Evolutionary conservation across 257 asterid genomes (phyloP).

Genomic region (Nicotiana sylvestris): DNA sequence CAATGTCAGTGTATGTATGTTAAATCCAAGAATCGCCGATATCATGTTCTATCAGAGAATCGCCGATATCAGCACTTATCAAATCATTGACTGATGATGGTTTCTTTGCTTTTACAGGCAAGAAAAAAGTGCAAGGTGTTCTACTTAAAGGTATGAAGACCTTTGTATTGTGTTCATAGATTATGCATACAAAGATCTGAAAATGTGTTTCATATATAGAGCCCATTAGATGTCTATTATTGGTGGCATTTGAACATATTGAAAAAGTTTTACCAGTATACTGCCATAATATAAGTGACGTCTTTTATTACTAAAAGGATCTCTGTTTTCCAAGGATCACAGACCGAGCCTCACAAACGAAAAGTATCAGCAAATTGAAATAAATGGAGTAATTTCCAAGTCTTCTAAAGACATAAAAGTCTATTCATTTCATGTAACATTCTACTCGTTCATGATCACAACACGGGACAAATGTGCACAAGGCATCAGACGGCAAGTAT

Average conservation of each 20-base stretch:
- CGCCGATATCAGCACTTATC: too few species aligned
- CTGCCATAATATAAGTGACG: background rate
- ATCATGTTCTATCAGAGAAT: too few species aligned
- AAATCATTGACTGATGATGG: background rate
- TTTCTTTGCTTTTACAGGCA: constrained; percentile 29
- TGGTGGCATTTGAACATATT: background rate
- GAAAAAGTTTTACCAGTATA: background rate
- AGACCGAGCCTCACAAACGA: background rate
- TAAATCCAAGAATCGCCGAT: background rate
- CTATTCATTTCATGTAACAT: background rate
- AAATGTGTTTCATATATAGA: background rate
- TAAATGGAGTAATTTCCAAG: background rate
- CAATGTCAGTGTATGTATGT: background rate
- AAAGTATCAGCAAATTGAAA: background rate
- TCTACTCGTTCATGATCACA: background rate
- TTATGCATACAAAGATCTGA: background rate
- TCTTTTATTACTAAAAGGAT: background rate
- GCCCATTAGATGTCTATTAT: background rate
- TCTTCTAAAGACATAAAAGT: background rate
- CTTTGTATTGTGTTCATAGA: background rate
- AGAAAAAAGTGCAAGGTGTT: constrained; percentile 35
- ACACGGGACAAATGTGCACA: background rate
- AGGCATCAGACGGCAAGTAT: background rate
- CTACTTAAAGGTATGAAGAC: constrained; percentile 28
- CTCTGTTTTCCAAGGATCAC: background rate